phyloP scores from a whole-genome alignment of 164 flowering plant genomes.

The Amborella trichopoda region DNA sequence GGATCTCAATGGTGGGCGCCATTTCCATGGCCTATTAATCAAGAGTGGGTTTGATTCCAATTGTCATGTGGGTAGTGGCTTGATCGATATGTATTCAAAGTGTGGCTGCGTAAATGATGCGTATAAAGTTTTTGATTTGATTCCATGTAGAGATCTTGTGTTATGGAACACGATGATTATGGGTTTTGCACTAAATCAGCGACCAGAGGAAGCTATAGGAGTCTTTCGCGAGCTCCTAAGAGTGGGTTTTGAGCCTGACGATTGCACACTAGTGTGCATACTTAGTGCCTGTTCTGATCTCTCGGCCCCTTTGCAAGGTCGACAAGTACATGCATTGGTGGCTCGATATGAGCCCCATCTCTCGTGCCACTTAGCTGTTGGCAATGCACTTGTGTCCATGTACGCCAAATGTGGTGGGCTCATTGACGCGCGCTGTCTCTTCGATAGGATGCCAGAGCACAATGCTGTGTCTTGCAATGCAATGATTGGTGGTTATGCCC shows the following conservation, averaged over 20 bases:
- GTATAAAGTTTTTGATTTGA: slow-evolving; percentile 48
- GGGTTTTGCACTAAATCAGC: slow-evolving; percentile 54
- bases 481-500: slow-evolving; percentile 78
- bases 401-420: slow-evolving; percentile 82
- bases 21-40: slow-evolving; percentile 67
- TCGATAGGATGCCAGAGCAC: slow-evolving; percentile 65
- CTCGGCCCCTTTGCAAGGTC: slow-evolving; percentile 65
- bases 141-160: slow-evolving; percentile 51
- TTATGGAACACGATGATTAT: slow-evolving; percentile 93
- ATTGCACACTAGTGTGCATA: slow-evolving; percentile 73
- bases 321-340: slow-evolving; percentile 59
- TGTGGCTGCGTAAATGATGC: slow-evolving; percentile 42
- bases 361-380: slow-evolving; percentile 39
- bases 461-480: slow-evolving; percentile 65
- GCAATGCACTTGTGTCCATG: slow-evolving; percentile 66
- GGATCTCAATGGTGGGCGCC: slow-evolving; percentile 57
- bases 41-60: slow-evolving; percentile 54
- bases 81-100: slow-evolving; percentile 75
- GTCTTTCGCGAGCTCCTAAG: slow-evolving; percentile 55
- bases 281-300: slow-evolving; percentile 66
- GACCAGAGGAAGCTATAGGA: slow-evolving; percentile 46
- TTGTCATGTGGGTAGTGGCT: slow-evolving; percentile 75
- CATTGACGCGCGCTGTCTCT: slow-evolving; percentile 47
- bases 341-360: slow-evolving; percentile 44
- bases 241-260: slow-evolving; percentile 59